phyloP scores from a whole-genome alignment of 2,329 filamentous ascomycete species.

The Lachnellula occidentalis region DNA sequence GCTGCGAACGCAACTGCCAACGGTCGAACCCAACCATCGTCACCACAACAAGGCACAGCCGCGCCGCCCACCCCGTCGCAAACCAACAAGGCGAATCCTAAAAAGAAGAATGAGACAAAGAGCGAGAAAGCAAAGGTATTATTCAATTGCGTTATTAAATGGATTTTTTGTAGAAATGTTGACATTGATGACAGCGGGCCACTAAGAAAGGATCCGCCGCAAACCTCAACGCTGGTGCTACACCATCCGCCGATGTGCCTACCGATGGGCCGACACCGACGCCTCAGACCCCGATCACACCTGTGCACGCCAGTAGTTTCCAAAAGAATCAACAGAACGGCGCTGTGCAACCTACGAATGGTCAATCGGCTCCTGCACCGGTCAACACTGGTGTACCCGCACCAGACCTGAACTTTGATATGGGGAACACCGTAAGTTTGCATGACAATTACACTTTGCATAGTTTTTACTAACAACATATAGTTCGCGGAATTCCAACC shows the following conservation, averaged over 20 bases:
- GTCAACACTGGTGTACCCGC: slow-evolving; percentile 38
- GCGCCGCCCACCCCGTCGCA: slow-evolving; percentile 75
- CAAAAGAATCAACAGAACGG: slow-evolving; percentile 36
- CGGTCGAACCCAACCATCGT: slow-evolving; percentile 53
- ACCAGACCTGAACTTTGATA: slow-evolving; percentile 45
- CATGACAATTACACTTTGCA: neutral
- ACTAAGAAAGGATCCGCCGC: slow-evolving; percentile 58
- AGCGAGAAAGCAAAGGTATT: slow-evolving; percentile 68
- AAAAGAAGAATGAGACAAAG: slow-evolving; percentile 83
- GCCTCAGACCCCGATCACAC: slow-evolving; percentile 60
- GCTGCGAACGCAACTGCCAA: slow-evolving; percentile 43
- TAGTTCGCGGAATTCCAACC: slow-evolving; percentile 23
- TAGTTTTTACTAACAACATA: slow-evolving; percentile 16
- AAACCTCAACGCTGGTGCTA: slow-evolving; percentile 47
- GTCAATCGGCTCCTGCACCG: slow-evolving; percentile 37
- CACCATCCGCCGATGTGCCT: slow-evolving; percentile 50
- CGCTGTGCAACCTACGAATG: slow-evolving; percentile 38
- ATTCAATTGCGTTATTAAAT: slow-evolving; percentile 28
- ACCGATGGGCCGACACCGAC: slow-evolving; percentile 54
- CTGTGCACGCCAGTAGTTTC: slow-evolving; percentile 48
- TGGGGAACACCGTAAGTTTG: slow-evolving; percentile 36
- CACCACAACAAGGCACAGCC: slow-evolving; percentile 56
- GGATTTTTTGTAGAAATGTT: slow-evolving; percentile 32
- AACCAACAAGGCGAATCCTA: slow-evolving; percentile 65
- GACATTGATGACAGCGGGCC: slow-evolving; percentile 31